These are phyloP conservation scores for Neurospora pannonica DNA, from an alignment of 495 filamentous ascomycete species.

Conservation along the genomic window DNA sequence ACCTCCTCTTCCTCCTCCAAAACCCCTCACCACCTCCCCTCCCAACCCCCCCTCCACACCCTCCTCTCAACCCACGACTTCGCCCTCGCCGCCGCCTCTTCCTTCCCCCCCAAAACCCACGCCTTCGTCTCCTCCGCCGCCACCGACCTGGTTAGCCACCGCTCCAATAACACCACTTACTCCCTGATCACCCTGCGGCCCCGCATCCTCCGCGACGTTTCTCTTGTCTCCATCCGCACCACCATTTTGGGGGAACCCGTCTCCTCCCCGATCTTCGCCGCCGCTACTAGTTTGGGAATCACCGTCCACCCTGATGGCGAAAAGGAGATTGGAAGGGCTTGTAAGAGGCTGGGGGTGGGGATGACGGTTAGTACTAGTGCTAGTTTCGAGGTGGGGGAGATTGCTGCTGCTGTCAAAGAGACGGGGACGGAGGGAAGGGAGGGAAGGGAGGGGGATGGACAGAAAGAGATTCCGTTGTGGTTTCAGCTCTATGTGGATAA, in stretches of 20 bases:
- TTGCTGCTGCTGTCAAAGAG: too few species aligned
- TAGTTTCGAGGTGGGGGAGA: conserved; percentile 54
- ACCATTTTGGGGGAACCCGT: conserved; percentile 53
- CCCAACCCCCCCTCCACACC: conserved; percentile 50
- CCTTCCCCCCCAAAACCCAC: conserved; percentile 61
- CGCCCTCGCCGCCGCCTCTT: conserved; percentile 52
- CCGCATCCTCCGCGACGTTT: conserved; percentile 59
- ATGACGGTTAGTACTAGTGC: conserved; percentile 62
- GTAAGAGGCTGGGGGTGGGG: conserved; percentile 36
- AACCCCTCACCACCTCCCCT: neutral
- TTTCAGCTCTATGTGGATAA: conserved; percentile 80
- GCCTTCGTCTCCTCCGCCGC: conserved; percentile 79
- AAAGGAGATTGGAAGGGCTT: conserved; percentile 55
- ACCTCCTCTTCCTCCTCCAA: conserved; percentile 1
- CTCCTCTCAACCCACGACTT: conserved; percentile 72
- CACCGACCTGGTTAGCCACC: conserved; percentile 61
- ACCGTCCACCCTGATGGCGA: conserved; percentile 66
- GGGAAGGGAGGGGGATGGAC: too few species aligned
- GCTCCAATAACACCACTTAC: conserved; percentile 39
- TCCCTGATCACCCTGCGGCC: conserved; percentile 63
- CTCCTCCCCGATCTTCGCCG: conserved; percentile 56
- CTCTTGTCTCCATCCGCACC: conserved; percentile 41
- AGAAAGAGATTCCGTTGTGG: conserved; percentile 46
- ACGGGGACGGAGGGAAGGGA: too few species aligned
- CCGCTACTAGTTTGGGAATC: conserved; percentile 71